Evolutionary conservation across 2,329 filamentous ascomycete genomes (phyloP), one percentile per base, ranked within the genome.

Genomic region (Ceratocystis lukuohia): DNA sequence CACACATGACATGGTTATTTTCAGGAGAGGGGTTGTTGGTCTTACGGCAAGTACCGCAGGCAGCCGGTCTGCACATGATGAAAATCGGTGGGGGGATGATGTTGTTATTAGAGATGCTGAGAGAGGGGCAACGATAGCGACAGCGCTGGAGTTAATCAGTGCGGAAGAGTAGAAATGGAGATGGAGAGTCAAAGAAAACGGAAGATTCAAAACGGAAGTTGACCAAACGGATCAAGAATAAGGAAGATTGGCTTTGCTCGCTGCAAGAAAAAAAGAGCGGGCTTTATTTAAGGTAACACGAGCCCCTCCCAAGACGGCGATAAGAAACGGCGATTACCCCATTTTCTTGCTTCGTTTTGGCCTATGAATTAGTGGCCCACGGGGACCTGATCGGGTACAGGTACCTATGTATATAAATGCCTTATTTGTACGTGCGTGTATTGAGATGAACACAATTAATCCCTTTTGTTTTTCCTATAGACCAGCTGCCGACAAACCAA

Each of bases 51-150:
- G 77, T 81, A 69, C 76, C 76, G 75, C 86, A 89, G 68, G 76
- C 80, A 28, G 83, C 81, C 74, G 83, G 83, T 75, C 80, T 85
- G 74, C 86, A 89, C 86, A 89, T 89, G 45, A 20, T 73, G 33
- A 50, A 28, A 41, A 41, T 12, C 53, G 8, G 20, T 2, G 37
- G 7, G 46, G 30, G 30, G 37, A 50, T 25, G 15, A n/a, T 7
- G 41, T 56, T 8, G 30, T 15, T 37, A 8, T 46, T 66, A 41
- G 59, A 33, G 33, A 10, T 8, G 61, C 5, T 59, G 10, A 48
- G 33, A 66, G n/a, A 62, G 22, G n/a, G 20, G 15, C 45, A 46
- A 17, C 10, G n/a, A 2, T 12, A 15, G 41, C n/a, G 33, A 17
- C 10, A 28, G 12, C 7, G 48, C 48, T n/a, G 48, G 6, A 8